Percentiles rank a stretch among this genome's conserved stretches.
Conservation (phyloP, 179 eudicot genomes). For the Vitellaria paradoxa region DNA sequence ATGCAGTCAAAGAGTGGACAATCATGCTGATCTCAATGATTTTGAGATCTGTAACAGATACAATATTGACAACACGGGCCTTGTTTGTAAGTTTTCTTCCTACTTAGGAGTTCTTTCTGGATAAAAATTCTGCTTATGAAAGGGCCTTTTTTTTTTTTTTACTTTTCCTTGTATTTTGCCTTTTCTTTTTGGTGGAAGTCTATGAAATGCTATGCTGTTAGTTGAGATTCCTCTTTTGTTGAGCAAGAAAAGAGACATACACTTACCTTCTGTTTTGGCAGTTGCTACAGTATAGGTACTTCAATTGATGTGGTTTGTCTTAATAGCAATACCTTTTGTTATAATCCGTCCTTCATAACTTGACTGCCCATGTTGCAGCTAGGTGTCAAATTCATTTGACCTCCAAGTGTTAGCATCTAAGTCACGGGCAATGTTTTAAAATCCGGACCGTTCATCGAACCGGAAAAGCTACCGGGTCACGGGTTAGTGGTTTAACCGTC, state of each 20-base stretch:
- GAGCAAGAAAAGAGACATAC: not conserved
- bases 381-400: no score
- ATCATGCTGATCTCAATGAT: constrained; percentile 47
- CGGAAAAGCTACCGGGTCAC: no score
- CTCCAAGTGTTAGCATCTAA: no score
- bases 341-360: no score
- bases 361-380: no score
- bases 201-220: not conserved
- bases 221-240: not conserved
- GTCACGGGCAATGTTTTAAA: no score
- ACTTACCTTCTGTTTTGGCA: not conserved
- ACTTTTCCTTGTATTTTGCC: not conserved
- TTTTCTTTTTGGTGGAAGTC: constrained; percentile 1
- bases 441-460: no score
- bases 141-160: not conserved
- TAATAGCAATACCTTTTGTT: no score
- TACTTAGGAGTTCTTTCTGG: not conserved
- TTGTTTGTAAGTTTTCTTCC: constrained; percentile 70
- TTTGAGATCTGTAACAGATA: constrained; percentile 73
- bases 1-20: constrained; percentile 74
- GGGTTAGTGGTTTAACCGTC: no score
- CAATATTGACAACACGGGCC: constrained; percentile 91
- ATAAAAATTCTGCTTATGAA: not conserved
- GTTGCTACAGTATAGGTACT: not conserved
- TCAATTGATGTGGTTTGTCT: no score